Conservation (phyloP, 108 stramenopile species). For the Nitzschia putrida region DNA sequence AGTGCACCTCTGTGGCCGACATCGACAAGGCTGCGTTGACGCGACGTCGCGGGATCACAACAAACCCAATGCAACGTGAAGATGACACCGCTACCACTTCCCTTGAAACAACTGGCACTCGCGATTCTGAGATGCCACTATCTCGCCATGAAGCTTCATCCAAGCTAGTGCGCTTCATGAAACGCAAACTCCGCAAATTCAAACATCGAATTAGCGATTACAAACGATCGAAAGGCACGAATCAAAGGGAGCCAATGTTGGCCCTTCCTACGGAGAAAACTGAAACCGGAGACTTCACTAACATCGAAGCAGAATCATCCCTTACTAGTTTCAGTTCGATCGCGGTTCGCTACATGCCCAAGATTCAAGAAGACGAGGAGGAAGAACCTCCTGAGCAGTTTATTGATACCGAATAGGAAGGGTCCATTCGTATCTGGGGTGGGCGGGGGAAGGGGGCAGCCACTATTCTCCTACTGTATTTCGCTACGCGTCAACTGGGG, state of each 20-base stretch:
- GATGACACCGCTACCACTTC: neutral
- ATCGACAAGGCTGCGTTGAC: neutral
- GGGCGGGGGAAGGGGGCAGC: too few relatives aligned
- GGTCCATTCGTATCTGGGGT: too few relatives aligned
- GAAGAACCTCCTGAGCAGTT: constrained; percentile 9
- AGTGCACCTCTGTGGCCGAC: constrained; percentile 10
- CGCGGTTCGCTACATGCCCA: constrained; percentile 5
- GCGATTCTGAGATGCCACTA: neutral
- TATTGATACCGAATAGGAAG: too few relatives aligned
- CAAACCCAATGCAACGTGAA: neutral
- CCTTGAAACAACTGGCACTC: neutral
- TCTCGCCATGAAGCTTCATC: neutral
- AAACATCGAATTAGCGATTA: neutral
- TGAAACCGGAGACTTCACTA: neutral
- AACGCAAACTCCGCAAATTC: neutral
- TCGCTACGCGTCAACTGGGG: too few relatives aligned
- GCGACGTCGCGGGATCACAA: neutral
- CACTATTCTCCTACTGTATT: too few relatives aligned
- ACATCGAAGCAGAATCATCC: neutral
- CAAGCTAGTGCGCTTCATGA: neutral
- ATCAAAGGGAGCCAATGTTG: neutral
- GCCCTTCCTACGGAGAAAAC: neutral
- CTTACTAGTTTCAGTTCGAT: constrained; percentile 1
- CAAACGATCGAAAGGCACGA: neutral
- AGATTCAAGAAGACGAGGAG: constrained; percentile 8